phyloP scores from a whole-genome alignment of 352 stramenopile genomes.

The Globisporangium emineosum region DNA sequence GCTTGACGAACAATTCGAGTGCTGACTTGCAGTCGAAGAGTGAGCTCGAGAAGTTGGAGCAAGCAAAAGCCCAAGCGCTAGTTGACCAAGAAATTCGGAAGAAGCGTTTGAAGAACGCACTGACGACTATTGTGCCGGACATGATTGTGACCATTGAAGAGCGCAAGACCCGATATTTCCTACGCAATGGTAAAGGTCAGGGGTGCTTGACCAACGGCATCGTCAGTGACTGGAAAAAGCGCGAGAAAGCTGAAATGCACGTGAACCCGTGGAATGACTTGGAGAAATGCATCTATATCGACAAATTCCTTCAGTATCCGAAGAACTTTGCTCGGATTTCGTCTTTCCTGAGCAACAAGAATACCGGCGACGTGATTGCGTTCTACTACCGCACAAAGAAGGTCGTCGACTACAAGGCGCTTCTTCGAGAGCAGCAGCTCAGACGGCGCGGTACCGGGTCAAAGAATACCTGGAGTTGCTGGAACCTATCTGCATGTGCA shows the following conservation, averaged over 20 bases:
- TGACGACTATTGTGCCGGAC: conserved; percentile 80
- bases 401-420: conserved; percentile 95
- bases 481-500: conserved; percentile 79
- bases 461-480: conserved; percentile 90
- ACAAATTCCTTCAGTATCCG: conserved; percentile 98
- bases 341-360: conserved; percentile 93
- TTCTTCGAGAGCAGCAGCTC: conserved; percentile 88
- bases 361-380: conserved; percentile 94
- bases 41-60: conserved; percentile 81
- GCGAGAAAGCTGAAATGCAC: conserved; percentile 67
- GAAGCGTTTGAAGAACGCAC: conserved; percentile 79
- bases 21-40: conserved; percentile 64
- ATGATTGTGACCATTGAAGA: conserved; percentile 74
- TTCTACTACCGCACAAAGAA: conserved; percentile 99
- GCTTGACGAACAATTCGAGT: conserved; percentile 84
- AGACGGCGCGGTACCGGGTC: conserved; percentile 73
- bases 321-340: conserved; percentile 99
- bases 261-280: conserved; percentile 97
- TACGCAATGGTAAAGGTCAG: conserved; percentile 50
- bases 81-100: conserved; percentile 81
- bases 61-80: conserved; percentile 67
- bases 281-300: conserved; percentile 99
- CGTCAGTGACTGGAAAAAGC: conserved; percentile 54
- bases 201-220: conserved; percentile 66
- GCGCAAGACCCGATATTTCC: conserved; percentile 48